Conservation (phyloP, 495 filamentous ascomycete species). For the Xeromyces bisporus region DNA sequence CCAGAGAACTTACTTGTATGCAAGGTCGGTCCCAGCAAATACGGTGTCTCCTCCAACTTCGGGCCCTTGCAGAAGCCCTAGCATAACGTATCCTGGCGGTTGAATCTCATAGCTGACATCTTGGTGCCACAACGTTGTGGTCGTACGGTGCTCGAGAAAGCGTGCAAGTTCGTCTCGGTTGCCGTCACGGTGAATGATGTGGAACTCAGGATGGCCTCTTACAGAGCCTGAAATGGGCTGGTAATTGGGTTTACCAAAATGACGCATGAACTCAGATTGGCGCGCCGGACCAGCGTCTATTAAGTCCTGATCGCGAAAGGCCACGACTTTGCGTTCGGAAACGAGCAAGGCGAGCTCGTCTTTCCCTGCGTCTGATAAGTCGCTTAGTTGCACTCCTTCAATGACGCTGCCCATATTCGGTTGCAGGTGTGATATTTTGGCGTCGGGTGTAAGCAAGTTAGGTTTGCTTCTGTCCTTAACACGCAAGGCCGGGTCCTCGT, state of each 20-base stretch:
- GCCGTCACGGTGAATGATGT: conserved; percentile 43
- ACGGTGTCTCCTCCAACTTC: conserved; percentile 60
- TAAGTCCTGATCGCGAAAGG: conserved; percentile 57
- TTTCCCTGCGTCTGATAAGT: conserved; percentile 50
- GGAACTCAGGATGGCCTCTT: conserved; percentile 37
- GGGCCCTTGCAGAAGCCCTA: conserved; percentile 39
- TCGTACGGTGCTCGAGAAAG: conserved; percentile 37
- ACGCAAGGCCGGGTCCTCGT: conserved; percentile 39
- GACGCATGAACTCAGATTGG: conserved; percentile 39
- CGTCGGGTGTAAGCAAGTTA: conserved; percentile 33
- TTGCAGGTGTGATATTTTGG: conserved; percentile 43
- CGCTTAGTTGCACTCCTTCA: conserved; percentile 52
- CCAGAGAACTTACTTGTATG: conserved; percentile 40
- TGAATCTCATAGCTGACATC: conserved; percentile 37
- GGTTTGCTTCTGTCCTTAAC: conserved; percentile 39
- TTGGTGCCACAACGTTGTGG: conserved; percentile 41
- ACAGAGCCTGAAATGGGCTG: conserved; percentile 40
- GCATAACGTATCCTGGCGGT: conserved; percentile 39
- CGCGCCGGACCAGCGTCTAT: conserved; percentile 48
- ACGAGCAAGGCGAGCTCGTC: conserved; percentile 66
- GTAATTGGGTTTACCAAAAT: conserved; percentile 44
- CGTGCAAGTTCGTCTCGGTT: conserved; percentile 37
- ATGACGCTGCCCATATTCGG: conserved; percentile 57
- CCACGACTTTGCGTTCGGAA: conserved; percentile 58
- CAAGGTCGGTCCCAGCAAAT: conserved; percentile 59